Evolutionary conservation across 768 basidiomycete genomes (phyloP), one percentile per base, ranked within the genome.

Genomic region (Termitomyces sp.): DNA sequence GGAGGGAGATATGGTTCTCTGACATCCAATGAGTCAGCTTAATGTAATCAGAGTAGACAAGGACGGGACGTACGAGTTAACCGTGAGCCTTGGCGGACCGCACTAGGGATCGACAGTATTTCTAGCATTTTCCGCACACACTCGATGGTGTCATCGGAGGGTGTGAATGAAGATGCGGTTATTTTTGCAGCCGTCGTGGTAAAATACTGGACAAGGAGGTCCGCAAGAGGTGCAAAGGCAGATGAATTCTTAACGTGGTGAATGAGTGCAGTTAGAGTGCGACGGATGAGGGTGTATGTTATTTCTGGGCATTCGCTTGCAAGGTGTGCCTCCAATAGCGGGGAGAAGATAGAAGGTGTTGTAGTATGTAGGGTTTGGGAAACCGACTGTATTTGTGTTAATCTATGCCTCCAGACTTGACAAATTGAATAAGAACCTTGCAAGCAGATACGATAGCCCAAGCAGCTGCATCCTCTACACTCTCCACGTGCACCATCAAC

Each of bases 331-430:
- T 75, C 71, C 16, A 95, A 57, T 3, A 94, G 70, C 0, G 82
- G 77, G 2, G 70, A 62, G 13, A 94, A 72, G 41, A 94, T 76
- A 3, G 85, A 82, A 6, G 83, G 63, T 0, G 90, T 81, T 52
- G 83, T 79, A 0, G 91, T 90, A 67, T 96, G 94, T 30, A 97
- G 72, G 0, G 86, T 87, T 71, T 88, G 86, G 9, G 88, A 87
- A 49, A 91, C 85, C n/a, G 87, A 90, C 91, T 92, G 61, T 40
- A 58, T 52, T 14, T 47, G 48, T 32, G 35, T 54, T 48, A 61
- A 33, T 53, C 32, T 43, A 46, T 53, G 55, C 48, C 41, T 51
- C 40, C 45, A 49, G 24, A 6, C 14, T 40, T 26, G 14, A 20
- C 5, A 6, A n/a, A 52, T 40, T n/a, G 38, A 20, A 28, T 14